phyloP scores from a whole-genome alignment of 108 stramenopile genomes.

The Discostella pseudostelligera region DNA sequence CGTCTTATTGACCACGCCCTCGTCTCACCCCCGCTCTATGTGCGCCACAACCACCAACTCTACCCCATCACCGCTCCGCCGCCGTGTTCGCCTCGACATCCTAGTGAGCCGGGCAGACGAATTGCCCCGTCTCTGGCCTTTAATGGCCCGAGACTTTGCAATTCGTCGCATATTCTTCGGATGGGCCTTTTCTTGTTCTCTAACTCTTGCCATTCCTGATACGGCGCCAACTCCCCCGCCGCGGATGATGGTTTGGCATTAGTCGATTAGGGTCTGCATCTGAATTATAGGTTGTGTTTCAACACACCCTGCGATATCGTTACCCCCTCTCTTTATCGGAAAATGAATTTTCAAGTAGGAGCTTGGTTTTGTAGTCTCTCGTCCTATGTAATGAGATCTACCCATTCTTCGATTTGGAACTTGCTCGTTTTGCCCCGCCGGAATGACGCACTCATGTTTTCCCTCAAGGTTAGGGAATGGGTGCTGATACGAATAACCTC shows the following conservation, averaged over 20 bases:
- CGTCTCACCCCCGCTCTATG: neutral
- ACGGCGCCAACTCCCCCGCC: too few relatives aligned
- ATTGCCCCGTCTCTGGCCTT: constrained; percentile 69
- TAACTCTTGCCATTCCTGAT: neutral
- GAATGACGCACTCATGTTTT: constrained; percentile 27
- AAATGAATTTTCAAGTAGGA: constrained; percentile 20
- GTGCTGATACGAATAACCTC: constrained; percentile 29
- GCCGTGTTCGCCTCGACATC: neutral
- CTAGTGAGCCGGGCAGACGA: constrained; percentile 80
- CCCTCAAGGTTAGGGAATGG: constrained; percentile 42
- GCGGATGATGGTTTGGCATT: too few relatives aligned
- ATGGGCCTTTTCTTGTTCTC: constrained; percentile 13
- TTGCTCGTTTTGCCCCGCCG: constrained; percentile 33
- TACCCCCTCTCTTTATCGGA: neutral
- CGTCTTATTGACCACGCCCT: neutral
- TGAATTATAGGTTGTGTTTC: neutral
- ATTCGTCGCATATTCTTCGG: constrained; percentile 52
- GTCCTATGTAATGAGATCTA: constrained; percentile 25
- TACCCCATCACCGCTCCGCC: constrained; percentile 2
- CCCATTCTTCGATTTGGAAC: constrained; percentile 1
- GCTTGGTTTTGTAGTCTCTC: constrained; percentile 7
- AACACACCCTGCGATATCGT: neutral
- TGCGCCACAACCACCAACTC: too few relatives aligned
- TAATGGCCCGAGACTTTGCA: constrained; percentile 42
- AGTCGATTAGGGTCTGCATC: constrained; percentile 28